A percentile compares a stretch with the other conserved stretches of the same genome.
Evolutionary conservation across 1,284 basidiomycete genomes (phyloP).

Genomic region (Sanghuangporus baumii): DNA sequence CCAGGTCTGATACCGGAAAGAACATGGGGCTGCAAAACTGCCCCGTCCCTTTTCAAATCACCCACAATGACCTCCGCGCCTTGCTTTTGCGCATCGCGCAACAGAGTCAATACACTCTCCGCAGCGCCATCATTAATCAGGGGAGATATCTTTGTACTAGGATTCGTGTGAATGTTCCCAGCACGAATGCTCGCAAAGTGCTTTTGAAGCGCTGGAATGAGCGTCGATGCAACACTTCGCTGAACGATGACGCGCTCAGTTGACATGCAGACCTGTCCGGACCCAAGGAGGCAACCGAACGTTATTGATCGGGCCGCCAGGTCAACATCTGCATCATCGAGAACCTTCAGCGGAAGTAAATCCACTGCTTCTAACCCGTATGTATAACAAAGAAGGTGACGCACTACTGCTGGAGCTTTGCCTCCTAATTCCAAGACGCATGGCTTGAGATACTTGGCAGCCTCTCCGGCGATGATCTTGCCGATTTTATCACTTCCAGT

Average conservation of each 20-base stretch:
- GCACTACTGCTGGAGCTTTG: constrained; percentile 65
- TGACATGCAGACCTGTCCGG: constrained; percentile 70
- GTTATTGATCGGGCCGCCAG: constrained; percentile 52
- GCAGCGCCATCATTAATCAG: constrained; percentile 49
- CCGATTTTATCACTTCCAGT: constrained; percentile 70
- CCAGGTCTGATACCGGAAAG: constrained; percentile 41
- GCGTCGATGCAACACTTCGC: constrained; percentile 30
- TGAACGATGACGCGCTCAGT: constrained; percentile 64
- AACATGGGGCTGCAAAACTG: constrained; percentile 51
- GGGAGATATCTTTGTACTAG: constrained; percentile 29
- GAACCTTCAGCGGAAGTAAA: constrained; percentile 35
- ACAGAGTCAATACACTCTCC: constrained; percentile 41
- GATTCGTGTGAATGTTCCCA: constrained; percentile 27
- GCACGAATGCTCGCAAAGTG: constrained; percentile 32
- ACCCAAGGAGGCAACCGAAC: constrained; percentile 55
- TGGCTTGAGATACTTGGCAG: constrained; percentile 69
- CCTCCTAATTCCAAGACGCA: constrained; percentile 72
- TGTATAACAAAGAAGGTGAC: constrained; percentile 16
- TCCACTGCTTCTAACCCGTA: not conserved
- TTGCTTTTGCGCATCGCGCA: constrained; percentile 43
- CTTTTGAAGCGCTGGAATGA: constrained; percentile 32
- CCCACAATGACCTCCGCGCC: constrained; percentile 52
- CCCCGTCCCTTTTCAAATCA: constrained; percentile 34
- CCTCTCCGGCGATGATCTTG: constrained; percentile 63
- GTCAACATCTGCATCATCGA: constrained; percentile 56